Conservation (phyloP, 2,329 filamentous ascomycete species). For the Fusarium torulosum region DNA sequence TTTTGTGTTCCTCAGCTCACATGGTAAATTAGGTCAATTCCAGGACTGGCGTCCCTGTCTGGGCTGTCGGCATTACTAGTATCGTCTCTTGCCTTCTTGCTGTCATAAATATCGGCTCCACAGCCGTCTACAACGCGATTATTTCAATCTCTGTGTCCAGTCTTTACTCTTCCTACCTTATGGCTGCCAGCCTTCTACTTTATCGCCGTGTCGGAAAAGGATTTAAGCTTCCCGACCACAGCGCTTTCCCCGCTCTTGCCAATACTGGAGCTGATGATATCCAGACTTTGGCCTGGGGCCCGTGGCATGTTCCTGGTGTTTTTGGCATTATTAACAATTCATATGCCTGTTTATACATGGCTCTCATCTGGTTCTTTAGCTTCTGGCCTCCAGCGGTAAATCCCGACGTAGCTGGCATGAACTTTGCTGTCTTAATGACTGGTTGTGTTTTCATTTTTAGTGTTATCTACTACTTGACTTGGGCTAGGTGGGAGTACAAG, state of each 20-base stretch:
- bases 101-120: constrained; percentile 40
- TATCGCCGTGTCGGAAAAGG: constrained; percentile 36
- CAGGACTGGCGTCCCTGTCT: constrained; percentile 13
- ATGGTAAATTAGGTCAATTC: not conserved
- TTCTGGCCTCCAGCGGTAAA: constrained; percentile 58
- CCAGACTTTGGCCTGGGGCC: constrained; percentile 59
- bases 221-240: constrained; percentile 25
- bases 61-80: constrained; percentile 30
- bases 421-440: constrained; percentile 60
- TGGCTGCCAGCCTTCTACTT: constrained; percentile 34
- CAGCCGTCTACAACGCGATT: constrained; percentile 36
- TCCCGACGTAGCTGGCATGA: constrained; percentile 52
- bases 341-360: constrained; percentile 64
- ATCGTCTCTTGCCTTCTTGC: constrained; percentile 34
- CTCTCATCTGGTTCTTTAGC: constrained; percentile 67
- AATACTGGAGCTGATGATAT: not conserved
- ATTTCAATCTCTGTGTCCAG: constrained; percentile 36
- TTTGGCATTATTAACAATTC: constrained; percentile 66
- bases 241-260: not conserved
- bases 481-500: constrained; percentile 56
- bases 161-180: constrained; percentile 37
- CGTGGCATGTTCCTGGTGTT: constrained; percentile 64
- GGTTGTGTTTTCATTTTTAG: constrained; percentile 55
- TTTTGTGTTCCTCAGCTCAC: too few relatives aligned
- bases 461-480: constrained; percentile 58